A percentile compares a stretch with the other conserved stretches of the same genome.
Evolutionary conservation across 2,329 filamentous ascomycete species (phyloP).

Genomic region (Arthrobotrys sphaeroides): DNA sequence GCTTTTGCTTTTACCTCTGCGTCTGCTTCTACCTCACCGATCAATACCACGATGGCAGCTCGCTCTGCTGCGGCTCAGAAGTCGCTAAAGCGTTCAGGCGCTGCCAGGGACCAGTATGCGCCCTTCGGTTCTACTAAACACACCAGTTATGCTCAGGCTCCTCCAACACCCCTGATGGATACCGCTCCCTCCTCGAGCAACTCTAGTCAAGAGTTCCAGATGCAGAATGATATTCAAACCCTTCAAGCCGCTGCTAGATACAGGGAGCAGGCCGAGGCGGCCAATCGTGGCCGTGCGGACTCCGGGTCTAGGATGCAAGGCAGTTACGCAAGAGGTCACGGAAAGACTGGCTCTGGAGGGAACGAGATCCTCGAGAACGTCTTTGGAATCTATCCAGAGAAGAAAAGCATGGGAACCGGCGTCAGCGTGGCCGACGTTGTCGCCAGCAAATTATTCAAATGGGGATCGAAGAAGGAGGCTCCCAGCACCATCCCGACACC

Average conservation of each 20-base stretch:
- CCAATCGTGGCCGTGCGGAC: conserved; percentile 39
- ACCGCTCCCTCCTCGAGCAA: conserved; percentile 41
- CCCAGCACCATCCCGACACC: conserved; percentile 51
- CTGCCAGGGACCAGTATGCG: conserved; percentile 38
- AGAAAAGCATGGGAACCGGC: conserved; percentile 52
- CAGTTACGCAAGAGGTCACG: conserved; percentile 25
- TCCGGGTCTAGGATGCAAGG: conserved; percentile 43
- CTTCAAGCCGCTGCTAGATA: conserved; percentile 29
- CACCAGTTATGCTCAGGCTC: neutral
- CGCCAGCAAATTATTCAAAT: conserved; percentile 52
- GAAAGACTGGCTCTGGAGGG: conserved; percentile 28
- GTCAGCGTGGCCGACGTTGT: conserved; percentile 52
- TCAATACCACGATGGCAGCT: conserved; percentile 32
- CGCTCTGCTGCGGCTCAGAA: conserved; percentile 50
- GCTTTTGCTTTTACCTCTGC: too few species aligned
- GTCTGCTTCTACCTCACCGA: conserved; percentile 1
- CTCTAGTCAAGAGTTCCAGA: conserved; percentile 46
- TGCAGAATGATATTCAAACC: conserved; percentile 29
- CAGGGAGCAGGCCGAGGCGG: conserved; percentile 36
- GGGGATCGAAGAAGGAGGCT: conserved; percentile 47
- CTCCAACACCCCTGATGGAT: conserved; percentile 11
- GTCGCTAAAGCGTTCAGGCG: conserved; percentile 43
- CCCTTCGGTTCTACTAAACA: conserved; percentile 19
- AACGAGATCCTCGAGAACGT: conserved; percentile 49
- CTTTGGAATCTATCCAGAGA: conserved; percentile 53